A percentile compares a stretch with the other conserved stretches of the same genome.
Conservation (phyloP, 2,329 filamentous ascomycete species). For the Beauveria medogensis region DNA sequence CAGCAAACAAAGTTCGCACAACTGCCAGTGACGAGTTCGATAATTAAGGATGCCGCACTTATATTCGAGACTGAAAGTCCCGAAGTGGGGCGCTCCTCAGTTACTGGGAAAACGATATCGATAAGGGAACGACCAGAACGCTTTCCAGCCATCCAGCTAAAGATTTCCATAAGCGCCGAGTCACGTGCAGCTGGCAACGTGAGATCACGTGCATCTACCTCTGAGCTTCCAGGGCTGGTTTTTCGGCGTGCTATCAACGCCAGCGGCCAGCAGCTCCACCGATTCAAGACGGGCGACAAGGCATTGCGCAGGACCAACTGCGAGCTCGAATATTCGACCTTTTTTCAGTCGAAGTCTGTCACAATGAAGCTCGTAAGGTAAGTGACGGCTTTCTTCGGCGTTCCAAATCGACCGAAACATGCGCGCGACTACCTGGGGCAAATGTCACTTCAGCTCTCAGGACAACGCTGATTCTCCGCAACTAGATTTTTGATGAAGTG, state of each 20-base stretch:
- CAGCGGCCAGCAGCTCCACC: conserved; percentile 10
- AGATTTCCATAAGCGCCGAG: neutral
- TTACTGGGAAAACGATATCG: neutral
- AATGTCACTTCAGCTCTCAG: neutral
- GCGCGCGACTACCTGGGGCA: conserved; percentile 31
- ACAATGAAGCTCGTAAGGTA: conserved; percentile 97
- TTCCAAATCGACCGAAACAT: conserved; percentile 14
- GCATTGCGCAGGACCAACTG: conserved; percentile 8
- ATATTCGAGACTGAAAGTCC: neutral
- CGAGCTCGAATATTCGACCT: neutral
- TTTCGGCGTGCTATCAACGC: conserved; percentile 5
- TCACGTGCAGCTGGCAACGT: conserved; percentile 1
- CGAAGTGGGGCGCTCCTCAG: neutral
- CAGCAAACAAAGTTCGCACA: neutral
- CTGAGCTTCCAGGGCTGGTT: neutral
- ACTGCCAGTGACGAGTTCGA: neutral
- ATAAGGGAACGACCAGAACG: neutral
- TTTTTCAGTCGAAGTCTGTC: conserved; percentile 20
- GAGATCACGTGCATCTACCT: conserved; percentile 1
- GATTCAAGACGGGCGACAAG: conserved; percentile 7
- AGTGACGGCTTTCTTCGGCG: conserved; percentile 23
- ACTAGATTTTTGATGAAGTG: conserved; percentile 97
- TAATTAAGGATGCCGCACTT: neutral
- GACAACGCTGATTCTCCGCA: conserved; percentile 19
- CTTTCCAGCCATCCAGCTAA: neutral